Conservation (phyloP, 1,284 basidiomycete species). For the Puccinia triticina region DNA sequence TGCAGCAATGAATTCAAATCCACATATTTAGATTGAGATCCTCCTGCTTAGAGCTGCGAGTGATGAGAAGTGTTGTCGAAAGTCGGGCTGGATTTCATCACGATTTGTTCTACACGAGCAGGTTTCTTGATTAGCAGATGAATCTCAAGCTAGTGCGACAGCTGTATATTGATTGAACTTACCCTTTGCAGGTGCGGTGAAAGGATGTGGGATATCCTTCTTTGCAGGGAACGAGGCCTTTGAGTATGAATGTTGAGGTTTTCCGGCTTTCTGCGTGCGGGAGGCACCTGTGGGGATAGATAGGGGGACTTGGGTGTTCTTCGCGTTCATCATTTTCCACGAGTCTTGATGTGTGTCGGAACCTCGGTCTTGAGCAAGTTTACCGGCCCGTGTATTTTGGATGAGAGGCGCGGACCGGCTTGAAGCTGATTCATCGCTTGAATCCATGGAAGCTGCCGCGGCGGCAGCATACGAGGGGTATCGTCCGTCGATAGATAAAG, state of each 20-base stretch:
- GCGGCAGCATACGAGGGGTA: neutral
- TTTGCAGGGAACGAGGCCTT: neutral
- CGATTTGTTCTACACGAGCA: neutral
- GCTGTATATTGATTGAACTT: neutral
- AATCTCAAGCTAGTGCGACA: neutral
- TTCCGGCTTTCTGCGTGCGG: neutral
- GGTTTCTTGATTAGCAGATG: neutral
- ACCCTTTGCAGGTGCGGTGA: neutral
- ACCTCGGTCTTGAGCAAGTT: neutral
- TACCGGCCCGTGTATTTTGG: neutral
- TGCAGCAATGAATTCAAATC: neutral
- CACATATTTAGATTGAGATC: neutral
- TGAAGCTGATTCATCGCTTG: neutral
- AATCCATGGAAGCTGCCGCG: neutral
- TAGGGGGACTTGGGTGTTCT: neutral
- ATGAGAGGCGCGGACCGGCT: neutral
- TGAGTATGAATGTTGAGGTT: conserved; percentile 1
- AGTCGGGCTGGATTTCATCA: neutral
- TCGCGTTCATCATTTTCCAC: neutral
- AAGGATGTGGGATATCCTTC: neutral
- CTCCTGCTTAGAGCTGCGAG: neutral
- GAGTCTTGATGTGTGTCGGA: neutral
- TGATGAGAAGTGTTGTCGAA: conserved; percentile 24
- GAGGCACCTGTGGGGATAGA: neutral
- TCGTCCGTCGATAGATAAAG: neutral